Percentiles rank a stretch among this genome's conserved stretches.
Conservation (phyloP, 768 basidiomycete genomes). For the Termitomyces eurrhizus region DNA sequence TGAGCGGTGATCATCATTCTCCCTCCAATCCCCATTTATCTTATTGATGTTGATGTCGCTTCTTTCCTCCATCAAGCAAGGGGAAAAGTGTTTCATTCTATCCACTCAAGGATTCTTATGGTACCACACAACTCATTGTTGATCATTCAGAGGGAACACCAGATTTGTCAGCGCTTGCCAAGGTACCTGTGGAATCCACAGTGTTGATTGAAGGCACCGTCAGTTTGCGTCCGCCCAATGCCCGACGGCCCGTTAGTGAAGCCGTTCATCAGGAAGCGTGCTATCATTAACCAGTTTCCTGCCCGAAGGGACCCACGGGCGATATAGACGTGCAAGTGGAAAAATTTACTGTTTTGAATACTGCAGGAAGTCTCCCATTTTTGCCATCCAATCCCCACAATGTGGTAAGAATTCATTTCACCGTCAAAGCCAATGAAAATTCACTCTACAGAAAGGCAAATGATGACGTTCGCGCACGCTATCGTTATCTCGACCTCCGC, state of each 20-base stretch:
- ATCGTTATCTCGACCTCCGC: conserved; percentile 88
- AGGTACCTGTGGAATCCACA: conserved; percentile 72
- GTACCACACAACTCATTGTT: conserved; percentile 75
- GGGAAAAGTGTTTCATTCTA: conserved; percentile 78
- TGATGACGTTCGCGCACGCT: conserved; percentile 80
- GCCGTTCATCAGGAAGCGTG: conserved; percentile 15
- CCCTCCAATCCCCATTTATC: conserved; percentile 25
- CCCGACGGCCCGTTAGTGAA: conserved; percentile 54
- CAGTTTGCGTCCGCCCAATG: conserved; percentile 54
- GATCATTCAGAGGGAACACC: conserved; percentile 35
- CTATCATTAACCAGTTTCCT: conserved; percentile 12
- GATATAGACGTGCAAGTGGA: conserved; percentile 79
- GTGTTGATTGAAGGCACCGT: conserved; percentile 76
- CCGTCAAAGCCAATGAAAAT: neutral
- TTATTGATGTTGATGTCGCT: conserved; percentile 20
- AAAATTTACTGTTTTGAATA: conserved; percentile 71
- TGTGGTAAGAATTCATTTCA: conserved; percentile 48
- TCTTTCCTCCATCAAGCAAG: conserved; percentile 50
- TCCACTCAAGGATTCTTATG: conserved; percentile 75
- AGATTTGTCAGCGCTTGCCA: conserved; percentile 43
- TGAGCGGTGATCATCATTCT: conserved; percentile 59
- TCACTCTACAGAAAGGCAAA: conserved; percentile 52
- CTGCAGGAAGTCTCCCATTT: conserved; percentile 80
- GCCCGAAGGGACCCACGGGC: conserved; percentile 54
- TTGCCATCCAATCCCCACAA: conserved; percentile 73